Conservation (phyloP, 108 stramenopile species). For the Parietichytrium sp. region DNA sequence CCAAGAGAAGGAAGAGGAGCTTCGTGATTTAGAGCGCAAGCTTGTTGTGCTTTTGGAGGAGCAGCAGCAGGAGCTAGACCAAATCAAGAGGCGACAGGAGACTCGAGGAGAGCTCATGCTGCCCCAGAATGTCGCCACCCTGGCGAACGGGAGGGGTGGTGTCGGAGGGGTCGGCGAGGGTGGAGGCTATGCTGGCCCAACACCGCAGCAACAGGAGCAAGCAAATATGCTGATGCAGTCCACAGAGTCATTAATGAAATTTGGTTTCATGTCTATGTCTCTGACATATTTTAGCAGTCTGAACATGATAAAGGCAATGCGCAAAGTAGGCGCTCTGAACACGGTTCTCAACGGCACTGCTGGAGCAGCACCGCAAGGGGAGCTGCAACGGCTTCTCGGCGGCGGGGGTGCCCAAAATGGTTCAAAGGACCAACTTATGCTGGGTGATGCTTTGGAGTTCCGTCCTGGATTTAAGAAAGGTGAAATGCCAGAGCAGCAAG, state of each 20-base stretch:
- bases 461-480: constrained; percentile 57
- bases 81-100: constrained; percentile 70
- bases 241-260: constrained; percentile 85
- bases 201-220: constrained; percentile 67
- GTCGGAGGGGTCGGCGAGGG: constrained; percentile 22
- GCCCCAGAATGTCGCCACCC: constrained; percentile 33
- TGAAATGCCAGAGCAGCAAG: constrained; percentile 58
- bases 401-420: constrained; percentile 42
- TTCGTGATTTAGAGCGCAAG: constrained; percentile 75
- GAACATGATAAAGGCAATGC: constrained; percentile 86
- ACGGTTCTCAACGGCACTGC: constrained; percentile 59
- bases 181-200: constrained; percentile 45
- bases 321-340: constrained; percentile 67
- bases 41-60: constrained; percentile 82
- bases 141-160: not conserved
- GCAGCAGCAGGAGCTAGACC: constrained; percentile 75
- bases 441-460: constrained; percentile 43
- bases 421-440: constrained; percentile 42
- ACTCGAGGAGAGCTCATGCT: constrained; percentile 55
- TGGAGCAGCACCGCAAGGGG: constrained; percentile 28
- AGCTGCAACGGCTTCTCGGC: not conserved
- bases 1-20: constrained; percentile 73
- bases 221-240: constrained; percentile 78
- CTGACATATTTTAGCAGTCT: constrained; percentile 80
- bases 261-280: constrained; percentile 84